Evolutionary conservation across 148 eudicot species (phyloP).

Genomic region (Amaranthus palmeri): DNA sequence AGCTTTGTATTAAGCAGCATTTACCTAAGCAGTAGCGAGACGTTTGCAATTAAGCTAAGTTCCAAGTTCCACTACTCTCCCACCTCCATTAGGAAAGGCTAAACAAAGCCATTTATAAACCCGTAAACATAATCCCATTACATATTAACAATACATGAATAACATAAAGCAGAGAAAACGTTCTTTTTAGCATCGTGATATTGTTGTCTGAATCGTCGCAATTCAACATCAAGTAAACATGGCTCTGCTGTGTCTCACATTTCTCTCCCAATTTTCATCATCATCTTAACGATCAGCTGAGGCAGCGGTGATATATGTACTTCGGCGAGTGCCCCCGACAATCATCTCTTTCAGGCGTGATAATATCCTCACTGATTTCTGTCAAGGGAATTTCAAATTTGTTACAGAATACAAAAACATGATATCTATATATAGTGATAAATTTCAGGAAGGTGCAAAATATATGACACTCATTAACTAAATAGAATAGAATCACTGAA

Average conservation of each 20-base stretch:
- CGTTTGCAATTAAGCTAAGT: slow-evolving; percentile 13
- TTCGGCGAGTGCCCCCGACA: slow-evolving; percentile 33
- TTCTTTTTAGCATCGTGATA: slow-evolving; percentile 13
- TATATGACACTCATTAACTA: no score
- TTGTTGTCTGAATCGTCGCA: slow-evolving; percentile 13
- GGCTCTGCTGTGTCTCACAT: neutral
- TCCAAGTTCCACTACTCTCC: slow-evolving; percentile 1
- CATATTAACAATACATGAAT: slow-evolving; percentile 17
- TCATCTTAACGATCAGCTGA: slow-evolving; percentile 32
- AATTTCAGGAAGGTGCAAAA: no score
- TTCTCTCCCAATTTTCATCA: slow-evolving; percentile 15
- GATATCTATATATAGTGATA: no score
- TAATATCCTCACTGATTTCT: slow-evolving; percentile 32
- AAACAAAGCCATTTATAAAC: slow-evolving; percentile 19
- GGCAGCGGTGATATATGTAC: slow-evolving; percentile 26
- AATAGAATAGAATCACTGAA: no score
- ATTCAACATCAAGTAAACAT: neutral
- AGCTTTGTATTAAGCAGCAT: neutral
- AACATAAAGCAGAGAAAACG: slow-evolving; percentile 11
- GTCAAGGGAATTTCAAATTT: slow-evolving; percentile 4
- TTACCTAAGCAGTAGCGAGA: neutral
- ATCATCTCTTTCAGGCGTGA: slow-evolving; percentile 35
- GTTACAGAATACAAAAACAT: neutral
- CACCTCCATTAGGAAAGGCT: slow-evolving; percentile 8
- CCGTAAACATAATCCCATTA: slow-evolving; percentile 14